phyloP scores from a whole-genome alignment of 768 basidiomycete species.

The Gyrodon lividus region DNA sequence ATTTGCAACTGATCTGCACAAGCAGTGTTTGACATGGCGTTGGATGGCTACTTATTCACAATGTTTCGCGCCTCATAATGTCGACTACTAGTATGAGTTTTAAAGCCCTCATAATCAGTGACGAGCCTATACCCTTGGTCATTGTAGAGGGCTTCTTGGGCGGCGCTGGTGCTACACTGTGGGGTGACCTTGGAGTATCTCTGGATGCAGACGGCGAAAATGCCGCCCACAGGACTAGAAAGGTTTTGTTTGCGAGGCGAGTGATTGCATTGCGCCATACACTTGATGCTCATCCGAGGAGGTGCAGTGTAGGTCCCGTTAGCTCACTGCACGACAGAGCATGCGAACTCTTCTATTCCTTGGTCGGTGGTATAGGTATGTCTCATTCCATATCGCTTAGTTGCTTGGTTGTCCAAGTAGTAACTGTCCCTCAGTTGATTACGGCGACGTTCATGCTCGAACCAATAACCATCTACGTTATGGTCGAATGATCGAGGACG shows the following conservation, averaged over 20 bases:
- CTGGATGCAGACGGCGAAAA: constrained; percentile 25
- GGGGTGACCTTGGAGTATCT: constrained; percentile 40
- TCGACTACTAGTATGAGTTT: neutral
- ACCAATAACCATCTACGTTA: constrained; percentile 39
- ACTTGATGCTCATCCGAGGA: neutral
- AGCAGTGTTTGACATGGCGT: neutral
- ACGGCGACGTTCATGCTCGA: constrained; percentile 44
- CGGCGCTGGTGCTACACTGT: constrained; percentile 34
- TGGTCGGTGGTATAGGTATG: constrained; percentile 45
- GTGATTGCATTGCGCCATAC: constrained; percentile 2
- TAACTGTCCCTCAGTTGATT: constrained; percentile 38
- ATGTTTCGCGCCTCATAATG: neutral
- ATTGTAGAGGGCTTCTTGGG: constrained; percentile 51
- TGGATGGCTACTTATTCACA: neutral
- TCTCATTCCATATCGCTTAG: neutral
- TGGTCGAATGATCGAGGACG: constrained; percentile 39
- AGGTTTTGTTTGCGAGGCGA: constrained; percentile 20
- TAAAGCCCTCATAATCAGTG: neutral
- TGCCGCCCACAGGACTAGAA: constrained; percentile 2
- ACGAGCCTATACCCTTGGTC: constrained; percentile 35
- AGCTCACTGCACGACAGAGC: constrained; percentile 54
- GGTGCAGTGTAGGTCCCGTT: constrained; percentile 49
- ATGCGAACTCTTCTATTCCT: constrained; percentile 48
- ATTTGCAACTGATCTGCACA: neutral
- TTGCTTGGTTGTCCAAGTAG: neutral